Evolutionary conservation across 73 alveolate genomes (phyloP).

Genomic region (Paramecium octaurelia): DNA sequence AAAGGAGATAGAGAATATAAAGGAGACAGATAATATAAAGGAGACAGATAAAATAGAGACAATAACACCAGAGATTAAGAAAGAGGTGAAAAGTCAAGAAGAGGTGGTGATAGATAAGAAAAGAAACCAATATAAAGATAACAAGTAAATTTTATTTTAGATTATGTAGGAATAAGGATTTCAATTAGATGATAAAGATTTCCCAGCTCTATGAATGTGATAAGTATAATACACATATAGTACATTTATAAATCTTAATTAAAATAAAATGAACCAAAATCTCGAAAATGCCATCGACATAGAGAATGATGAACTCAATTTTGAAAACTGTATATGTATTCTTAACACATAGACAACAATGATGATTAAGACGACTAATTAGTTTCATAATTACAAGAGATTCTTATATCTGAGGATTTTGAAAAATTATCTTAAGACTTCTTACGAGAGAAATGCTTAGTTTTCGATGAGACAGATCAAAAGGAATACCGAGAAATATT

Average conservation of each 20-base stretch:
- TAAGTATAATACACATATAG: not conserved
- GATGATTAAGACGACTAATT: not conserved
- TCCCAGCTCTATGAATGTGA: conserved; percentile 42
- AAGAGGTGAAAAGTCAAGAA: not conserved
- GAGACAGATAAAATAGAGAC: conserved; percentile 2
- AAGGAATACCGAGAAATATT: not conserved
- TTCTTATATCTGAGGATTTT: conserved; percentile 26
- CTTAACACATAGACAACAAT: not conserved
- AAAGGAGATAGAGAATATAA: not conserved
- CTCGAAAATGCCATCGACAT: not conserved
- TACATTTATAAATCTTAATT: conserved; percentile 21
- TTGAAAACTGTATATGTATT: not conserved
- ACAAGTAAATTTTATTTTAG: not conserved
- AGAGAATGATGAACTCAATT: not conserved
- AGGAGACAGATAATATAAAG: not conserved
- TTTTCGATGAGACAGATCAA: not conserved
- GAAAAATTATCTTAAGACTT: conserved; percentile 15
- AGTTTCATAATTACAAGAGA: not conserved
- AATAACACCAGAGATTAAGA: not conserved
- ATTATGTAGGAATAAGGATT: not conserved
- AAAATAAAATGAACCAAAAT: not conserved
- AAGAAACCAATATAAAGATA: conserved; percentile 3
- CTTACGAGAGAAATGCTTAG: not conserved
- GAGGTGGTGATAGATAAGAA: conserved; percentile 20
- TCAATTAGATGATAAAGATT: not conserved